Percentiles rank a stretch among this genome's conserved stretches.
phyloP scores from a whole-genome alignment of 2,329 filamentous ascomycete genomes.

The Aspergillus cejpii region DNA sequence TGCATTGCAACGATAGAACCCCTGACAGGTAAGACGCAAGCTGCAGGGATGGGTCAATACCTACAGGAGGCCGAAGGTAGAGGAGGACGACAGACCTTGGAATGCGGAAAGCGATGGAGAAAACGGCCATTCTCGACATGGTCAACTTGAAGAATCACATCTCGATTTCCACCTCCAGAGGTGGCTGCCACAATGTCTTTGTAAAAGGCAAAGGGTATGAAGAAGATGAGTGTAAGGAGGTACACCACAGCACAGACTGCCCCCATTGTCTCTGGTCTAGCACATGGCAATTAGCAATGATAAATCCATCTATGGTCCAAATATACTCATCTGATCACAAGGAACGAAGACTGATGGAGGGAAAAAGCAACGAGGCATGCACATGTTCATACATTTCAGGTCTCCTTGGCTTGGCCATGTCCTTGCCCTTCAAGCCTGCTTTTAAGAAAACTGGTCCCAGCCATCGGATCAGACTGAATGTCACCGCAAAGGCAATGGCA shows the following conservation, averaged over 20 bases:
- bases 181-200: conserved; percentile 95
- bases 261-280: conserved; percentile 87
- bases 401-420: conserved; percentile 71
- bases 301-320: background rate
- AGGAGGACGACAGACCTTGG: conserved; percentile 59
- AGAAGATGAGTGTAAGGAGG: conserved; percentile 77
- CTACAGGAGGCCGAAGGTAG: background rate
- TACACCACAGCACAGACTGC: conserved; percentile 90
- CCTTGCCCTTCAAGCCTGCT: conserved; percentile 80
- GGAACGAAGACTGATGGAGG: background rate
- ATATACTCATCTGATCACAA: background rate
- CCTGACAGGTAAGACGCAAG: conserved; percentile 92
- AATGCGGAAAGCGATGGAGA: conserved; percentile 87
- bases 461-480: conserved; percentile 86
- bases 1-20: conserved; percentile 83
- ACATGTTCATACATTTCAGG: conserved; percentile 59
- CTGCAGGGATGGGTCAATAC: conserved; percentile 40
- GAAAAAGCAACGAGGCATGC: background rate
- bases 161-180: conserved; percentile 84
- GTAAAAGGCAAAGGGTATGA: conserved; percentile 96
- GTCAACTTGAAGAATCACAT: conserved; percentile 68
- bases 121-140: conserved; percentile 75
- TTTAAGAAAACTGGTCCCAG: conserved; percentile 82
- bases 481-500: conserved; percentile 71
- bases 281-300: conserved; percentile 11